These are phyloP conservation scores for Elsinoe fawcettii DNA, from an alignment of 2,329 filamentous ascomycete genomes.

Conservation along the genomic window DNA sequence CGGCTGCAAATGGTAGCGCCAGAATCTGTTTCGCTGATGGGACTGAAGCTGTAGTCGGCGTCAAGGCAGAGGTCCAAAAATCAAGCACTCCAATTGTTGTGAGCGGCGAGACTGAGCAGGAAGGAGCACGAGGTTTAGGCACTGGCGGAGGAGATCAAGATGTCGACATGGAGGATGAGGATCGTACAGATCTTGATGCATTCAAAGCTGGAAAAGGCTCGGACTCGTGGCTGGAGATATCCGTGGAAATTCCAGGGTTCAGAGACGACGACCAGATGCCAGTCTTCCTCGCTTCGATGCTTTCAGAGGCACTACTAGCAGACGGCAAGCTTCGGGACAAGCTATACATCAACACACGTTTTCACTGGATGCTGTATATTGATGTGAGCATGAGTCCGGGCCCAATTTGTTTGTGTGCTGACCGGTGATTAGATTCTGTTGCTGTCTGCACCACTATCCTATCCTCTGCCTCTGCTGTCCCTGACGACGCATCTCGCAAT, in stretches of 20 bases:
- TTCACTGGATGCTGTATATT: slow-evolving; percentile 94
- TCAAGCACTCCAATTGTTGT: slow-evolving; percentile 36
- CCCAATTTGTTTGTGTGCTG: slow-evolving; percentile 13
- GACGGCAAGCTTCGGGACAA: slow-evolving; percentile 59
- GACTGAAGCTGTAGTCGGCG: slow-evolving; percentile 88
- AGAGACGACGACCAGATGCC: slow-evolving; percentile 87
- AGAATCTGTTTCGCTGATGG: slow-evolving; percentile 91
- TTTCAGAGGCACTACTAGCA: slow-evolving; percentile 75
- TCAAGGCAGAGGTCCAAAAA: slow-evolving; percentile 89
- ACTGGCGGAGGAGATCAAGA: slow-evolving; percentile 30
- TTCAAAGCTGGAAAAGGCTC: slow-evolving; percentile 36
- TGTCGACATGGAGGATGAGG: slow-evolving; percentile 35
- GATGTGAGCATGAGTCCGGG: slow-evolving; percentile 56
- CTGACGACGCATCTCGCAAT: slow-evolving; percentile 91
- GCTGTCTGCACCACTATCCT: slow-evolving; percentile 85
- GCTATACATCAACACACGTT: slow-evolving; percentile 79
- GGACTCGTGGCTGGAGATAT: slow-evolving; percentile 78
- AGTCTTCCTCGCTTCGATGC: slow-evolving; percentile 79
- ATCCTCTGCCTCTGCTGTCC: slow-evolving; percentile 85
- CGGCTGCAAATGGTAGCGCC: slow-evolving; percentile 83
- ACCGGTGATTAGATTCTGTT: slow-evolving; percentile 62
- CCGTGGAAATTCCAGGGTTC: slow-evolving; percentile 83
- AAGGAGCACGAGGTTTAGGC: slow-evolving; percentile 20
- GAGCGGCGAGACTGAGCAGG: slow-evolving; percentile 20
- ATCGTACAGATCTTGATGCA: slow-evolving; percentile 26